These are phyloP conservation scores for Pyrenochaeta sp. DNA, from an alignment of 2,329 filamentous ascomycete genomes.

Conservation along the genomic window DNA sequence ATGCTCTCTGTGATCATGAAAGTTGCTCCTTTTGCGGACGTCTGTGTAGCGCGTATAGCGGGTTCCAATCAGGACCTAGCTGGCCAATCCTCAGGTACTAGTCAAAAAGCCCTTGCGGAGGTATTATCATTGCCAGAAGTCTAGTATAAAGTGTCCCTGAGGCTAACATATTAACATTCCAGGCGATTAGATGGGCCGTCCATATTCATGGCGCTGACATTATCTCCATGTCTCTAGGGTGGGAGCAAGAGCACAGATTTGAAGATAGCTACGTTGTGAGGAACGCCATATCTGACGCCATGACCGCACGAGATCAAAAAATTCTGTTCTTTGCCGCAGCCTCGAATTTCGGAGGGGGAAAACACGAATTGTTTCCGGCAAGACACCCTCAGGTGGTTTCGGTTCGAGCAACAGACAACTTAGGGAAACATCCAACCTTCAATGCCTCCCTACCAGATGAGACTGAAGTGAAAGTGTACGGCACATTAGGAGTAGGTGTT, in stretches of 20 bases:
- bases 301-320: not conserved
- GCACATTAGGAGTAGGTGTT: not conserved
- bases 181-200: not conserved
- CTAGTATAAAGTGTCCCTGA: not conserved
- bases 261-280: not conserved
- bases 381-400: not conserved
- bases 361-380: conserved; percentile 2
- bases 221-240: not conserved
- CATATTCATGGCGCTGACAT: not conserved
- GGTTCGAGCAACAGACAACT: not conserved
- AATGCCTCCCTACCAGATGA: not conserved
- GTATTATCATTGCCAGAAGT: not conserved
- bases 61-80: not conserved
- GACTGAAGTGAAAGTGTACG: not conserved
- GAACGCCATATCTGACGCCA: not conserved
- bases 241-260: not conserved
- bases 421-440: not conserved
- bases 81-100: not conserved
- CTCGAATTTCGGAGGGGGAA: not conserved
- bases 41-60: not conserved
- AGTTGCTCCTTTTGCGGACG: not conserved
- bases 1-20: not conserved
- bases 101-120: not conserved
- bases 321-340: conserved; percentile 2
- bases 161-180: too few relatives aligned